phyloP scores from a whole-genome alignment of 1,284 basidiomycete genomes.

The Irpex sp. region DNA sequence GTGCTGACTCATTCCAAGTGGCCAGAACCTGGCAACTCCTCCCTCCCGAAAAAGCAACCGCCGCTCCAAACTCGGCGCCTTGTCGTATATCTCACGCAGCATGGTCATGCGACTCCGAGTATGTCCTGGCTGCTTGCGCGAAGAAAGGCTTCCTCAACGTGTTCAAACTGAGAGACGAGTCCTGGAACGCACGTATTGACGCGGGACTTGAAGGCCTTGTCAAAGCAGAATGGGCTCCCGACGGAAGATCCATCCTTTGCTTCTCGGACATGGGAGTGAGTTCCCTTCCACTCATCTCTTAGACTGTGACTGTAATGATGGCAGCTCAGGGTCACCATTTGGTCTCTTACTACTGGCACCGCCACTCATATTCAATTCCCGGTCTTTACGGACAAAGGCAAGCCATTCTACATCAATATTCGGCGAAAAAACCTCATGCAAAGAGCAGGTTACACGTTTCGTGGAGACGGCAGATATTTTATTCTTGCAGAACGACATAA shows the following conservation, averaged over 20 bases:
- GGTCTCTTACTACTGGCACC: constrained; percentile 68
- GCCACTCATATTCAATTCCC: constrained; percentile 80
- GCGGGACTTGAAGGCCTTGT: constrained; percentile 80
- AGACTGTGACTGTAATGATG: constrained; percentile 4
- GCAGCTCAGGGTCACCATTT: constrained; percentile 77
- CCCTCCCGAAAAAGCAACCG: constrained; percentile 7
- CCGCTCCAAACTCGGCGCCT: constrained; percentile 4
- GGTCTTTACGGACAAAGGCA: constrained; percentile 73
- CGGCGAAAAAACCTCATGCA: too few species aligned
- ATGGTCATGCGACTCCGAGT: constrained; percentile 84
- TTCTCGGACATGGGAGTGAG: constrained; percentile 88
- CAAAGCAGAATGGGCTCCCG: constrained; percentile 83
- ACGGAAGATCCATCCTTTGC: constrained; percentile 76
- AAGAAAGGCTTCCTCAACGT: constrained; percentile 65
- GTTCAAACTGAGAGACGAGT: constrained; percentile 69
- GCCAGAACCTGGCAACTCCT: constrained; percentile 64
- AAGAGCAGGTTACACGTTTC: constrained; percentile 68
- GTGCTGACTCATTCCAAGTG: constrained; percentile 74
- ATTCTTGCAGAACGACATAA: constrained; percentile 81
- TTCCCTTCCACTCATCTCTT: constrained; percentile 17
- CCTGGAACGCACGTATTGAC: constrained; percentile 69
- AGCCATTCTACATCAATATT: not conserved
- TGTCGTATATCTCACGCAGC: constrained; percentile 65
- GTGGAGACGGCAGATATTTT: constrained; percentile 76
- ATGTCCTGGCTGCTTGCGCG: constrained; percentile 71